Evolutionary conservation across 2,329 filamentous ascomycete species (phyloP).

Genomic region (Annulohypoxylon truncatum): DNA sequence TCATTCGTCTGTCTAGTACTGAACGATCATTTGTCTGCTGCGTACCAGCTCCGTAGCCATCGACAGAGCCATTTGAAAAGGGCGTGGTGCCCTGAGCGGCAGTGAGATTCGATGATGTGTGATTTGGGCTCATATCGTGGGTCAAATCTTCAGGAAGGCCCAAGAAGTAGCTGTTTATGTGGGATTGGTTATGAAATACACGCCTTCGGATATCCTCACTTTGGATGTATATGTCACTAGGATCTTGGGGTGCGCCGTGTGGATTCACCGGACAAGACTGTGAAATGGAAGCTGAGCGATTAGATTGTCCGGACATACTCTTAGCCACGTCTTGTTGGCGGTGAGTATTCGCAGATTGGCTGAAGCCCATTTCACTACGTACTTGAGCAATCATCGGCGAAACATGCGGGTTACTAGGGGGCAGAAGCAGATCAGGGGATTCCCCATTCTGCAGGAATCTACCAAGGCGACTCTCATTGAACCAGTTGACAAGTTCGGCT

Average conservation of each 20-base stretch:
- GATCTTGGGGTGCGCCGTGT: slow-evolving; percentile 51
- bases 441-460: slow-evolving; percentile 49
- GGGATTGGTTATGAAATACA: slow-evolving; percentile 39
- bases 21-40: slow-evolving; percentile 25
- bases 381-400: slow-evolving; percentile 36
- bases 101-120: slow-evolving; percentile 19
- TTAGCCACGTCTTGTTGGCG: slow-evolving; percentile 32
- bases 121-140: slow-evolving; percentile 23
- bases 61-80: slow-evolving; percentile 41
- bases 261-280: slow-evolving; percentile 43
- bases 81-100: slow-evolving; percentile 31
- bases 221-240: slow-evolving; percentile 50
- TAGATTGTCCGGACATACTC: slow-evolving; percentile 28
- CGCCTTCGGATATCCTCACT: slow-evolving; percentile 49
- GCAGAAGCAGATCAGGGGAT: slow-evolving; percentile 45
- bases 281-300: slow-evolving; percentile 38
- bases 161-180: slow-evolving; percentile 31
- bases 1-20: slow-evolving; percentile 34
- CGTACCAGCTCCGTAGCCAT: slow-evolving; percentile 37
- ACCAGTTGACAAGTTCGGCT: slow-evolving; percentile 48
- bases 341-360: slow-evolving; percentile 29
- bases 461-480: slow-evolving; percentile 51
- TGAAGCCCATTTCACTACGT: slow-evolving; percentile 29
- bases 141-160: slow-evolving; percentile 34
- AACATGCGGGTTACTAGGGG: slow-evolving; percentile 42